These are phyloP conservation scores for Naematelia encephala DNA, from an alignment of 768 basidiomycete species.

Conservation along the genomic window DNA sequence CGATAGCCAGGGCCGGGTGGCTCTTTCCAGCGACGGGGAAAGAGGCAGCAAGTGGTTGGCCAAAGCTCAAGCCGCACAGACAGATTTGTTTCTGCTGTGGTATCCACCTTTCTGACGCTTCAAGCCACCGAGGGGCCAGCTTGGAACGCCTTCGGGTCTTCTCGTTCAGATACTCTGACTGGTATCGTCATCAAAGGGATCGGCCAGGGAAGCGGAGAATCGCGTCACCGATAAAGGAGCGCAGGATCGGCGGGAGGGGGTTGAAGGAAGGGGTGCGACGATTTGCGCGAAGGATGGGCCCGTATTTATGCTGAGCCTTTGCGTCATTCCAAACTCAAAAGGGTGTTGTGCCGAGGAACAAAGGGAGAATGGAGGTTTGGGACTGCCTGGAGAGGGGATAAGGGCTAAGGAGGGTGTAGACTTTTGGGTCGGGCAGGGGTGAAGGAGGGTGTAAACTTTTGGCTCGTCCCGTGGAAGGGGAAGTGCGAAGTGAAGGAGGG, in stretches of 20 bases:
- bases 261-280: not conserved
- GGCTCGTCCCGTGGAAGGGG: too few species aligned
- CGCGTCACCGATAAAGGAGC: not conserved
- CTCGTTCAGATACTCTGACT: not conserved
- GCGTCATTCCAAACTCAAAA: not conserved
- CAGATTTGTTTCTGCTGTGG: not conserved
- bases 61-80: not conserved
- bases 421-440: not conserved
- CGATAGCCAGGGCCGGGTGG: too few species aligned
- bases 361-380: not conserved
- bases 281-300: not conserved
- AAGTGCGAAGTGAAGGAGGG: not conserved
- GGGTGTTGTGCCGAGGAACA: not conserved
- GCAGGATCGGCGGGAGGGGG: not conserved
- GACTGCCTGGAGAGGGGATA: not conserved
- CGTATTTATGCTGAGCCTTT: not conserved
- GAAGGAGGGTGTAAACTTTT: not conserved
- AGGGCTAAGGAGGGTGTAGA: not conserved
- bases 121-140: not conserved
- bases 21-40: not conserved
- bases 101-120: not conserved
- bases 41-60: not conserved
- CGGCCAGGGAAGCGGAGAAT: not conserved
- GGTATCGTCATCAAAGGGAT: not conserved
- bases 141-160: not conserved